These are phyloP conservation scores for Ceratocystis albifundus DNA, from an alignment of 2,329 filamentous ascomycete species.

Conservation along the genomic window DNA sequence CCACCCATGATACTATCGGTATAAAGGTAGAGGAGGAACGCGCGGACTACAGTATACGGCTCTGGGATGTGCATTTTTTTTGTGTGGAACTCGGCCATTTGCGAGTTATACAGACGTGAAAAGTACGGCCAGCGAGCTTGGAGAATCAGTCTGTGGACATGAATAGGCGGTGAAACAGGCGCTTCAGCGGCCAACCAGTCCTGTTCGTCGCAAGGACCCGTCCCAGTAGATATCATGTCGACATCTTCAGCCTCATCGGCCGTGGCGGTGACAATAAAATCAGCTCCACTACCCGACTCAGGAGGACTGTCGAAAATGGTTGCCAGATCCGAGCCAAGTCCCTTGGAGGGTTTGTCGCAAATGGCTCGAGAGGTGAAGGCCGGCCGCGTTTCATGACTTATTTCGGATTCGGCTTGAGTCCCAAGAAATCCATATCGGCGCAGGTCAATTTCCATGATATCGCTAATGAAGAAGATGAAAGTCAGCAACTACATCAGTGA, in stretches of 20 bases:
- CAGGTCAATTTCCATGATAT: constrained; percentile 88
- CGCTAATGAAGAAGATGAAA: constrained; percentile 36
- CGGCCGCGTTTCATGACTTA: constrained; percentile 29
- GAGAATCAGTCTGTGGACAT: constrained; percentile 89
- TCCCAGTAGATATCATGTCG: constrained; percentile 44
- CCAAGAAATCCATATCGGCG: constrained; percentile 83
- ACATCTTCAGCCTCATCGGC: constrained; percentile 64
- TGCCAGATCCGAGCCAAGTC: constrained; percentile 74
- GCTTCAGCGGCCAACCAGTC: constrained; percentile 52
- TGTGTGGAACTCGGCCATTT: constrained; percentile 96
- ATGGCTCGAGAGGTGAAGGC: constrained; percentile 4
- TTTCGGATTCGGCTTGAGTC: constrained; percentile 54
- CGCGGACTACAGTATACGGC: constrained; percentile 83
- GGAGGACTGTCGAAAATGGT: constrained; percentile 75
- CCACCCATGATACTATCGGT: constrained; percentile 71
- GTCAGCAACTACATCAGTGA: constrained; percentile 24
- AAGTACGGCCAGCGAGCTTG: constrained; percentile 97
- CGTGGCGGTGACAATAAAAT: constrained; percentile 83
- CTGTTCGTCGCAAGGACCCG: constrained; percentile 34
- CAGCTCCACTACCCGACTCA: constrained; percentile 72
- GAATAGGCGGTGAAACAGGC: constrained; percentile 68
- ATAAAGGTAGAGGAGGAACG: constrained; percentile 93
- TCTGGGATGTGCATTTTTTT: constrained; percentile 97
- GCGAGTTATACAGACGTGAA: constrained; percentile 74
- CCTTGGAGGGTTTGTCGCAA: constrained; percentile 35